Conservation (phyloP, 2,329 filamentous ascomycete genomes). For the Magnaporthiopsis incrustans region DNA sequence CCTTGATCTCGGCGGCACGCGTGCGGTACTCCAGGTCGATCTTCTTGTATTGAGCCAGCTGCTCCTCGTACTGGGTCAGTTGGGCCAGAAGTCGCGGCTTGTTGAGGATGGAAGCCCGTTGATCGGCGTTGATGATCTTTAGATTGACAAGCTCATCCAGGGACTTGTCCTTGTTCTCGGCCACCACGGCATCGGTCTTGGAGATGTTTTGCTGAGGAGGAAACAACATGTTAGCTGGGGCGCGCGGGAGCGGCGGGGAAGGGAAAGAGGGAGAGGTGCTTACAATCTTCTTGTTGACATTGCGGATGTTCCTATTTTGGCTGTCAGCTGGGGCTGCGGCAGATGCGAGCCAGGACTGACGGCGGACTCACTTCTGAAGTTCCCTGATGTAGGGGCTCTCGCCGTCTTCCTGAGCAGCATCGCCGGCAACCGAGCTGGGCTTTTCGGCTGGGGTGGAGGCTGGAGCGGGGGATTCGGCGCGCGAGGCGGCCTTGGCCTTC, state of each 20-base stretch:
- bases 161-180: conserved; percentile 60
- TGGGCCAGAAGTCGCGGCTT: conserved; percentile 65
- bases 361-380: conserved; percentile 67
- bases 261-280: conserved; percentile 70
- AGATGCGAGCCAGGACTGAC: conserved; percentile 8
- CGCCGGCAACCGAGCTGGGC: conserved; percentile 35
- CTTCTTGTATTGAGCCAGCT: conserved; percentile 66
- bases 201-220: conserved; percentile 53
- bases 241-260: not conserved
- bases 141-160: conserved; percentile 64
- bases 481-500: conserved; percentile 46
- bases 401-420: conserved; percentile 51
- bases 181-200: conserved; percentile 63
- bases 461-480: conserved; percentile 48
- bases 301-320: conserved; percentile 68
- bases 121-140: conserved; percentile 72
- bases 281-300: conserved; percentile 90
- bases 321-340: conserved; percentile 8
- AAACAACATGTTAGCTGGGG: not conserved
- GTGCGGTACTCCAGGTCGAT: conserved; percentile 64
- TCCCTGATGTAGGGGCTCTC: conserved; percentile 82
- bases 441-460: conserved; percentile 41
- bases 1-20: conserved; percentile 49
- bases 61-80: conserved; percentile 63
- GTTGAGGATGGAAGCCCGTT: conserved; percentile 69